Evolutionary conservation across 1,284 basidiomycete genomes (phyloP), one percentile per base, ranked within the genome.

Genomic region (Clitocybe nebularis): DNA sequence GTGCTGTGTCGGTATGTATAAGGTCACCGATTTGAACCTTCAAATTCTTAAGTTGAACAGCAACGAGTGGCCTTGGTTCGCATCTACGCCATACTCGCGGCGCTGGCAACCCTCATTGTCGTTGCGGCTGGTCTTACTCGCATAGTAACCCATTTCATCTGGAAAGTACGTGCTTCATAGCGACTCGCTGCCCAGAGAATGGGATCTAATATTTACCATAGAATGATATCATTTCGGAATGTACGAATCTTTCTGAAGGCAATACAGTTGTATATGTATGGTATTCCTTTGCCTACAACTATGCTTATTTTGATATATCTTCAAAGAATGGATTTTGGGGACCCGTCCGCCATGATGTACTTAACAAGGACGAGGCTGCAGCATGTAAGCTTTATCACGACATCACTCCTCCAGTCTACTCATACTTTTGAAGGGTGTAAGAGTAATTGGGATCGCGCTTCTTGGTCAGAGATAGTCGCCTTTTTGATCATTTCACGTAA

Each of bases 121-220:
- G 49, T 76, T n/a, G 84, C 61, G 0, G 64, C 75, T 1, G 77
- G 75, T 9, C 59, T 88, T 34, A 55, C 84, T 41, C 69, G 76
- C 14, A 65, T 81, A 5, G 62, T 89, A 7, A 64, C 77, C 0
- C 88, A 90, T 54, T 89, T 88, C 58, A 65, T 66, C 1, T 71
- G 75, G 59, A 89, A 90, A 75, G 81, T 74, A 45, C 38, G 50
- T n/a, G n/a, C n/a, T n/a, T n/a, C n/a, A n/a, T n/a, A n/a, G n/a
- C n/a, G n/a, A n/a, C n/a, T n/a, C n/a, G n/a, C n/a, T n/a, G n/a
- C n/a, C n/a, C n/a, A n/a, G n/a, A n/a, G n/a, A n/a, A 36, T 39
- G 6, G 25, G 9, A 30, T 24, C 6, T 25, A 50, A 5, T 44
- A 22, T 2, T 13, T 19, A 29, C 4, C 16, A 1, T 41, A 81